phyloP scores from a whole-genome alignment of 352 stramenopile genomes.

The Globisporangium acanthophoron region DNA sequence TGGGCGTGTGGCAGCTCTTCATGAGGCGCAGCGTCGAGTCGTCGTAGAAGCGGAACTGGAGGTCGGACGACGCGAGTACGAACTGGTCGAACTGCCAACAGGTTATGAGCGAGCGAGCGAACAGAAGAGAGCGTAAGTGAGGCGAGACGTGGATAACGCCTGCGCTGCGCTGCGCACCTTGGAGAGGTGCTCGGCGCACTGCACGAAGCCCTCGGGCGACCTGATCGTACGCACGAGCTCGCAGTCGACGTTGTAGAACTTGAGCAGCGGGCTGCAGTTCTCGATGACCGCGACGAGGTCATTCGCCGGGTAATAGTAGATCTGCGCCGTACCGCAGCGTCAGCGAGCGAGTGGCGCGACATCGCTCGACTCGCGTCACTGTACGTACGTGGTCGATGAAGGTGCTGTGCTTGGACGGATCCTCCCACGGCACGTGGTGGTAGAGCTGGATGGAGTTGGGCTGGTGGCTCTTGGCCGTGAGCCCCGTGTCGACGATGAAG shows the following conservation, averaged over 20 bases:
- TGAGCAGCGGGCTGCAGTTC: conserved; percentile 65
- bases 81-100: conserved; percentile 52
- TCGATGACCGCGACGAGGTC: conserved; percentile 71
- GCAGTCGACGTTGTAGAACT: conserved; percentile 80
- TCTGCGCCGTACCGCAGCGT: conserved; percentile 12
- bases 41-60: conserved; percentile 84
- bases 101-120: neutral
- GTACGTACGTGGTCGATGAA: conserved; percentile 60
- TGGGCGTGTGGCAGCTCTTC: conserved; percentile 79
- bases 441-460: conserved; percentile 87
- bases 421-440: conserved; percentile 70
- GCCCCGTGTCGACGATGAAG: conserved; percentile 87
- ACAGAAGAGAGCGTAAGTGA: neutral
- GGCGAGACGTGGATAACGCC: neutral
- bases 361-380: neutral
- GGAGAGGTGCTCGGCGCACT: conserved; percentile 70
- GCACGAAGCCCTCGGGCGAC: conserved; percentile 66
- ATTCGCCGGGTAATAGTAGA: conserved; percentile 79
- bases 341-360: neutral
- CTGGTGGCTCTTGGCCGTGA: conserved; percentile 77
- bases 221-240: conserved; percentile 58
- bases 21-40: conserved; percentile 59
- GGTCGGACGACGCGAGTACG: conserved; percentile 70
- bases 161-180: conserved; percentile 20
- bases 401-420: conserved; percentile 82